Conservation (phyloP, 371 early-diverging fungal genomes). For the Zopfochytrium polystomum region DNA sequence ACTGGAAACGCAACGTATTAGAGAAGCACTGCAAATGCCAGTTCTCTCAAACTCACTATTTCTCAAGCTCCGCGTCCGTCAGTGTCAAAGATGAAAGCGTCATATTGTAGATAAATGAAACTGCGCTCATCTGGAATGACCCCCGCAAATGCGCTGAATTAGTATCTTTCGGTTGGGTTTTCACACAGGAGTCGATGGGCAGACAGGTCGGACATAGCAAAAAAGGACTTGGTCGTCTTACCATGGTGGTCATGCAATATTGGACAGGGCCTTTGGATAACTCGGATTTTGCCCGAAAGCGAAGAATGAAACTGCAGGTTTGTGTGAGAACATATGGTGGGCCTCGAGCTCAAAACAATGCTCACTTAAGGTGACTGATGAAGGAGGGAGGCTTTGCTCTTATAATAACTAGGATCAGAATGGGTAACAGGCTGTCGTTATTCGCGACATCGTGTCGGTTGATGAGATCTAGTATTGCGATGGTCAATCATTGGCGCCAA, state of each 20-base stretch:
- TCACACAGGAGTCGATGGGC: background rate
- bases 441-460: constrained; percentile 31
- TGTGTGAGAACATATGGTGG: constrained; percentile 4
- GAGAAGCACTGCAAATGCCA: too few relatives aligned
- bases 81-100: constrained; percentile 41
- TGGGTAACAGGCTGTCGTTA: constrained; percentile 47
- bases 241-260: constrained; percentile 48
- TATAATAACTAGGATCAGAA: constrained; percentile 44
- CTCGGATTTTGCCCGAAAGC: constrained; percentile 43
- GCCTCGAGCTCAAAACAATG: background rate
- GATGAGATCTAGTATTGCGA: constrained; percentile 32
- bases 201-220: background rate
- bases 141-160: too few relatives aligned
- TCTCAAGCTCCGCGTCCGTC: constrained; percentile 29
- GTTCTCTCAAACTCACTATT: constrained; percentile 13
- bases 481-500: background rate
- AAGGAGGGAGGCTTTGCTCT: constrained; percentile 46
- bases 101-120: constrained; percentile 53
- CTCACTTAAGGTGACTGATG: constrained; percentile 50
- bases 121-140: constrained; percentile 46
- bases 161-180: too few relatives aligned
- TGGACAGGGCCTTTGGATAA: constrained; percentile 46
- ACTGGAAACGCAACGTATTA: background rate
- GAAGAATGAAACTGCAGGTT: constrained; percentile 38
- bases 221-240: constrained; percentile 4